phyloP scores from a whole-genome alignment of 176 grass and related monocot genomes.

The Carex kokanica region DNA sequence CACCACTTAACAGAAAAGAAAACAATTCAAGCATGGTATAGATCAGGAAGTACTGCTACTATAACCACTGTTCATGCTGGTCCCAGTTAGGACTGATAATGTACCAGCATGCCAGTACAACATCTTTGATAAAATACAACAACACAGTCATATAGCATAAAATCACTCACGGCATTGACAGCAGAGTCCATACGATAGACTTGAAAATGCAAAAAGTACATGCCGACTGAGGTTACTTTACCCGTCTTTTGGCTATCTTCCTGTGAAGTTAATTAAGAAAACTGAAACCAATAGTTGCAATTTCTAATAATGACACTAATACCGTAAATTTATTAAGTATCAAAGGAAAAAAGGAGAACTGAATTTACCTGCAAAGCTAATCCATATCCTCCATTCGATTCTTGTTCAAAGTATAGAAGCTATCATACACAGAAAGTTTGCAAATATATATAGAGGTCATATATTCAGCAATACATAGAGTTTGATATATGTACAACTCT shows the following conservation, averaged over 20 bases:
- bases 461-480: constrained; percentile 23
- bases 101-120: background rate
- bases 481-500: constrained; percentile 22
- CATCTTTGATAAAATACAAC: background rate
- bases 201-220: constrained; percentile 99
- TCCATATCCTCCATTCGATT: constrained; percentile 89
- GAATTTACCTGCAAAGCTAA: constrained; percentile 80
- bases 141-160: constrained; percentile 1
- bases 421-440: constrained; percentile 31
- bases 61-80: background rate
- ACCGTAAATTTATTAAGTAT: constrained; percentile 11
- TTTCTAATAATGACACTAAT: background rate
- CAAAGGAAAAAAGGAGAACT: constrained; percentile 21
- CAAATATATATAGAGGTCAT: constrained; percentile 17
- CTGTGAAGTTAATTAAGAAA: constrained; percentile 43
- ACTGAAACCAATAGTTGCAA: background rate
- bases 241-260: constrained; percentile 94
- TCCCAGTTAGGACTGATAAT: background rate
- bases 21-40: background rate
- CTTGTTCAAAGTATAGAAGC: constrained; percentile 98
- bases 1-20: background rate
- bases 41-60: background rate
- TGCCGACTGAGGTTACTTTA: constrained; percentile 87
- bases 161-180: constrained; percentile 66
- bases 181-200: constrained; percentile 94